These are phyloP conservation scores for Colletotrichum lini DNA, from an alignment of 2,329 filamentous ascomycete species.

Conservation along the genomic window DNA sequence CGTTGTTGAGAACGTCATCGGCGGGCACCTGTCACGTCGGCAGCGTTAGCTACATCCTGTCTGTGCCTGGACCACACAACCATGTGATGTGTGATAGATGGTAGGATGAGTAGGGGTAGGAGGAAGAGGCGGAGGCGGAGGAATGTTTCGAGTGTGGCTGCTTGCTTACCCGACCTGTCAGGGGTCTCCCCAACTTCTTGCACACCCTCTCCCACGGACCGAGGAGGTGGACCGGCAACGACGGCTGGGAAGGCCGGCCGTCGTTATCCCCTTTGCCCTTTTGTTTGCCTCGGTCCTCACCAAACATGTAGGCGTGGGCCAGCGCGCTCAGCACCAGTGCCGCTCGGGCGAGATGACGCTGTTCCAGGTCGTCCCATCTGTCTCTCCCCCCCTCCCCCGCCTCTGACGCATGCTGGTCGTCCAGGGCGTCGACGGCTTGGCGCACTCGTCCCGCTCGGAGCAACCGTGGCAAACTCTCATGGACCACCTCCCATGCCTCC, in stretches of 20 bases:
- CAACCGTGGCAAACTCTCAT: constrained; percentile 14
- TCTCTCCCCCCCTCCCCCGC: background rate
- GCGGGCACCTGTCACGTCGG: constrained; percentile 25
- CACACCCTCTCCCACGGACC: constrained; percentile 28
- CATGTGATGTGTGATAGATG: too few species aligned
- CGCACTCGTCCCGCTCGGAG: constrained; percentile 29
- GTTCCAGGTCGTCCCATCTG: constrained; percentile 25
- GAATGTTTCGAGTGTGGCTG: background rate
- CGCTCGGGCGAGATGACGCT: constrained; percentile 26
- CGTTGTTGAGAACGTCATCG: constrained; percentile 38
- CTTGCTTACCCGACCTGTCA: constrained; percentile 34
- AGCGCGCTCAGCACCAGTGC: constrained; percentile 32
- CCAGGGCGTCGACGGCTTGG: constrained; percentile 29
- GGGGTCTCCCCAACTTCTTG: constrained; percentile 14
- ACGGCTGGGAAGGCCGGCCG: background rate
- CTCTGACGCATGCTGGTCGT: background rate
- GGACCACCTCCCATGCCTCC: constrained; percentile 36
- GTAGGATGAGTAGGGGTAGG: too few species aligned
- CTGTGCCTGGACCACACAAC: too few species aligned
- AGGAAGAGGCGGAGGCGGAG: too few species aligned
- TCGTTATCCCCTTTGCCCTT: background rate
- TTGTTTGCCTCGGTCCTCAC: constrained; percentile 8
- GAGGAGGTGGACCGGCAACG: constrained; percentile 25
- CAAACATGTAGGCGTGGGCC: constrained; percentile 38
- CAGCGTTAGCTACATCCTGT: constrained; percentile 5